phyloP scores from a whole-genome alignment of 805 yeast genomes.

The Sugiyamaella floridensis region DNA sequence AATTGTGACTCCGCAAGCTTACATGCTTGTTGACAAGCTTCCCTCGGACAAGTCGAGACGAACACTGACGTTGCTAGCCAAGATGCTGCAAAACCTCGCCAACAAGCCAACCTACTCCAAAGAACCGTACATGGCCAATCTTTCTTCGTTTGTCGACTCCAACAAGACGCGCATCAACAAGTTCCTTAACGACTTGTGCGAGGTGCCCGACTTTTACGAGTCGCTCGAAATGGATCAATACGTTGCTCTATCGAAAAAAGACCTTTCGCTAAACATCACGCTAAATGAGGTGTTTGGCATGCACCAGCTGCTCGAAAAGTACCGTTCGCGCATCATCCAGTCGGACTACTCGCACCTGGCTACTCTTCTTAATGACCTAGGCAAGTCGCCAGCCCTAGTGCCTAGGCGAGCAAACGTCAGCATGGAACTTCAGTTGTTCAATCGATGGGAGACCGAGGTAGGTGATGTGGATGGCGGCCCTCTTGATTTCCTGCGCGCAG shows the following conservation, averaged over 20 bases:
- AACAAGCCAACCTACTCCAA: constrained; percentile 64
- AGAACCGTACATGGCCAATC: constrained; percentile 35
- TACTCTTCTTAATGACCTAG: constrained; percentile 26
- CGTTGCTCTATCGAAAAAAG: constrained; percentile 32
- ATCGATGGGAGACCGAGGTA: constrained; percentile 29
- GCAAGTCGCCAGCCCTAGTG: constrained; percentile 26
- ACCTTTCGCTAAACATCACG: constrained; percentile 28
- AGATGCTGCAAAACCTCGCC: constrained; percentile 78
- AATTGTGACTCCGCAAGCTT: constrained; percentile 76
- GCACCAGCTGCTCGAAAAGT: constrained; percentile 31
- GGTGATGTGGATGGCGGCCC: constrained; percentile 22
- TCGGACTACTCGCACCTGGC: constrained; percentile 20
- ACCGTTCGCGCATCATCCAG: constrained; percentile 16
- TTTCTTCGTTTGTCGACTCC: constrained; percentile 24
- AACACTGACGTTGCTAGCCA: constrained; percentile 70
- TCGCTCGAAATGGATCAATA: constrained; percentile 35
- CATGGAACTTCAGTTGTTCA: constrained; percentile 28
- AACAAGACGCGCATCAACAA: constrained; percentile 26
- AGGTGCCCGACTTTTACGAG: constrained; percentile 36
- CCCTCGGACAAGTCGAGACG: constrained; percentile 46
- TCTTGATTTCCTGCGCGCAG: constrained; percentile 25
- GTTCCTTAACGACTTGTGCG: constrained; percentile 32
- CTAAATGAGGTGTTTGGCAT: constrained; percentile 31
- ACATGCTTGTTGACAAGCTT: constrained; percentile 30
- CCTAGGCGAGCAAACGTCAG: constrained; percentile 26